phyloP scores from a whole-genome alignment of 495 filamentous ascomycete species.

The Neurospora intermedia region DNA sequence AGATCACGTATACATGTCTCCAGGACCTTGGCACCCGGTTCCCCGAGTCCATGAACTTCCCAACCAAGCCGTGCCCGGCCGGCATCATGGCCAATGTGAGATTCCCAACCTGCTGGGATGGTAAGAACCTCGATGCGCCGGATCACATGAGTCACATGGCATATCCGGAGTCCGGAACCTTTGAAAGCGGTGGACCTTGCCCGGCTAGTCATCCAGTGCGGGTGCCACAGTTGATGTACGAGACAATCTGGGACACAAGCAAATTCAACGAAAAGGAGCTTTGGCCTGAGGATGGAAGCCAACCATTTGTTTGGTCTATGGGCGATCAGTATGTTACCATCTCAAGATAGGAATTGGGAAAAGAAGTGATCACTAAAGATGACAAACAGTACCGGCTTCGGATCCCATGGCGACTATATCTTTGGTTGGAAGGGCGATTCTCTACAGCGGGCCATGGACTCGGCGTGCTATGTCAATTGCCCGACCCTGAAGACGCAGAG shows the following conservation, averaged over 20 bases:
- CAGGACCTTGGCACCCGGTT: constrained; percentile 14
- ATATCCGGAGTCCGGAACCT: constrained; percentile 28
- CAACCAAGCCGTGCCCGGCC: constrained; percentile 18
- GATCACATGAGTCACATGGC: constrained; percentile 27
- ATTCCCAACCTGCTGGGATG: constrained; percentile 18
- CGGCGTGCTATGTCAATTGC: constrained; percentile 28
- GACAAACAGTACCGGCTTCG: constrained; percentile 20
- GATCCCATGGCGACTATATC: constrained; percentile 29
- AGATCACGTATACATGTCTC: constrained; percentile 28
- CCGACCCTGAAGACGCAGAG: constrained; percentile 27
- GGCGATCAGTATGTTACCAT: constrained; percentile 18
- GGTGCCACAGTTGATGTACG: constrained; percentile 27
- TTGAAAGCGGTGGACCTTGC: constrained; percentile 26
- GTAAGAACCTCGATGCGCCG: constrained; percentile 19
- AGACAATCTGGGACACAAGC: constrained; percentile 27
- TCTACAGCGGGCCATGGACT: constrained; percentile 29
- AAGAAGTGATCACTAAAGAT: not conserved
- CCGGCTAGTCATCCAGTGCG: constrained; percentile 24
- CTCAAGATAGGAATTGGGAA: not conserved
- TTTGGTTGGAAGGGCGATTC: constrained; percentile 33
- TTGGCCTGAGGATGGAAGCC: constrained; percentile 30
- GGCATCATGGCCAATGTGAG: constrained; percentile 30
- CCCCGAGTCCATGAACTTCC: constrained; percentile 15
- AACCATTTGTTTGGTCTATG: constrained; percentile 37
- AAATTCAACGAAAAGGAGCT: constrained; percentile 28